A percentile compares a stretch with the other conserved stretches of the same genome.
These are phyloP conservation scores for Mycena kentingensis DNA, from an alignment of 768 basidiomycete genomes.

Conservation along the genomic window DNA sequence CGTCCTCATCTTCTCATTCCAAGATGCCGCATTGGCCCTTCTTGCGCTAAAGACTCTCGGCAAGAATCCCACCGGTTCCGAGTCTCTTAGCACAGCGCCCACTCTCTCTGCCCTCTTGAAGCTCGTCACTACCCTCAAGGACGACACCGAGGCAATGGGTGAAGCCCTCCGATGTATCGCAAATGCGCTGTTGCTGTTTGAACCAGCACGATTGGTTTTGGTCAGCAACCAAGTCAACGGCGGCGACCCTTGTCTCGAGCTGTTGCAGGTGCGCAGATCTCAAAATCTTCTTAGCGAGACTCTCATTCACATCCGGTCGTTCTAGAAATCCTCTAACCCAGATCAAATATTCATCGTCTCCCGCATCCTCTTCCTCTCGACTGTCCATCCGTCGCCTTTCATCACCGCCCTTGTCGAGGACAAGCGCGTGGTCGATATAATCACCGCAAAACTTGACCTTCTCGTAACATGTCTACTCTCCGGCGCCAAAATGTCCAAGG, in stretches of 20 bases:
- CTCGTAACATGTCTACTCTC: conserved; percentile 50
- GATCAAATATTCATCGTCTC: conserved; percentile 75
- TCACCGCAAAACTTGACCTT: conserved; percentile 61
- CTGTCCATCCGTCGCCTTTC: conserved; percentile 53
- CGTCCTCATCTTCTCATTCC: conserved; percentile 6
- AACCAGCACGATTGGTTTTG: conserved; percentile 59
- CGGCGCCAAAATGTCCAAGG: conserved; percentile 57
- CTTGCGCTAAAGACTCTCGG: conserved; percentile 75
- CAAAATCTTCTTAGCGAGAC: conserved; percentile 12
- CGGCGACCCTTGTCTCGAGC: conserved; percentile 52
- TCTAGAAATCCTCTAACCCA: conserved; percentile 59
- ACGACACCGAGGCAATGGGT: conserved; percentile 57
- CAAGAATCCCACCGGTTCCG: conserved; percentile 68
- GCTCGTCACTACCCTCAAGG: conserved; percentile 54
- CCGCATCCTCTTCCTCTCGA: conserved; percentile 75
- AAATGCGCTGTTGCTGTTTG: conserved; percentile 74
- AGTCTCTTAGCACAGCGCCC: conserved; percentile 51
- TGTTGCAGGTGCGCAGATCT: conserved; percentile 56
- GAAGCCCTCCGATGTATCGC: conserved; percentile 79
- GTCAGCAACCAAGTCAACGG: conserved; percentile 63
- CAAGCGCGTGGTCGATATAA: conserved; percentile 65
- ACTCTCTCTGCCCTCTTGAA: conserved; percentile 61
- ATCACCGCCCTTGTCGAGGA: conserved; percentile 66
- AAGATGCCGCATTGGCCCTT: conserved; percentile 71
- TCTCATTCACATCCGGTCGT: conserved; percentile 10